Evolutionary conservation across 768 basidiomycete species (phyloP), one percentile per base, ranked within the genome.

Genomic region (Phaeotremella skinneri): DNA sequence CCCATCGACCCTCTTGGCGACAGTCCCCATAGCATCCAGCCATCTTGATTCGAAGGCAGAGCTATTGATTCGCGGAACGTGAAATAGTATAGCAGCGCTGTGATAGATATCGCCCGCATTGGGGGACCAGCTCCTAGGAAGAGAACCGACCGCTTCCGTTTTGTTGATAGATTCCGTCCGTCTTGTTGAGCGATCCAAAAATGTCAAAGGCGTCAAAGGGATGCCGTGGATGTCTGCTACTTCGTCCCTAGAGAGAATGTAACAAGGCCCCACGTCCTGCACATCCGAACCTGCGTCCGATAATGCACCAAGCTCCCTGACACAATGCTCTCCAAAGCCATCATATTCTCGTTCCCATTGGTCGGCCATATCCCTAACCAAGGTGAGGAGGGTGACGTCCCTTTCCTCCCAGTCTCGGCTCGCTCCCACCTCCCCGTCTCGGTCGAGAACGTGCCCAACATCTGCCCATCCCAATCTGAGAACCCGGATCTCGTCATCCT

Each of bases 391-490:
- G 4, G 52, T 32, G 17, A 56, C 30, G 50, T 73, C 71, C 23
- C 58, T 43, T 49, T 64, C 64, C 25, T 50, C 29, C 68, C 67
- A 72, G 23, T 39, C 2, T 23, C 32, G 20, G 26, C 51, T 52
- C 6, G 23, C 50, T 9, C 47, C 58, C 43, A 11, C 43, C 1
- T 59, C 47, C 1, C 16, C 42, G 21, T 64, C 66, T 16, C 59
- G 47, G 47, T 73, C 71, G 23, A 73, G 56, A 5, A 73, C 63
- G 48, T 67, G 64, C 20, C 59, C 69, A 13, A 73, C 72, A 56
- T 68, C 69, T 29, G 68, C 55, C 72, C 72, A 74, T 5, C 55
- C 69, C 0, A 71, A 41, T 21, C 69, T 37, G 55, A 69, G 27
- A 2, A 74, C 30, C 16, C 55, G 9, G 7, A 74, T 50, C 43